Percentiles rank a stretch among this genome's conserved stretches.
phyloP scores from a whole-genome alignment of 164 flowering plant genomes.

The Vitis amurensis region DNA sequence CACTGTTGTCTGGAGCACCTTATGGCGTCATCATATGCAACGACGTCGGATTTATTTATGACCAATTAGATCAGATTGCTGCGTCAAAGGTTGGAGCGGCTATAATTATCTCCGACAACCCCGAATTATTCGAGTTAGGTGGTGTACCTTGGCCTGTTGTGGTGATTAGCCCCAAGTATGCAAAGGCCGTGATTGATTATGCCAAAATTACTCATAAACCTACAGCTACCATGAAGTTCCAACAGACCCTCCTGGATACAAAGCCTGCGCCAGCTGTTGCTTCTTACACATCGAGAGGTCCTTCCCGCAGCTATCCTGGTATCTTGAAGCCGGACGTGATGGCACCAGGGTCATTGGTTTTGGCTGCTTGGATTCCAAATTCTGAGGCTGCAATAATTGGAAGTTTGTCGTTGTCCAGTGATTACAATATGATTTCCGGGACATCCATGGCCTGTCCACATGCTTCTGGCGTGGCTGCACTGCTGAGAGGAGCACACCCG shows the following conservation, averaged over 20 bases:
- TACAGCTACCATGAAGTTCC: conserved; percentile 38
- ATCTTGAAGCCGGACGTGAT: conserved; percentile 58
- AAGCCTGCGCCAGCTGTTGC: conserved; percentile 52
- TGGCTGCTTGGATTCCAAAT: conserved; percentile 46
- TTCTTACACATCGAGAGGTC: conserved; percentile 53
- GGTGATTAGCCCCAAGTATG: conserved; percentile 27
- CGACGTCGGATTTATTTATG: not conserved
- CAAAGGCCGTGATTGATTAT: conserved; percentile 23
- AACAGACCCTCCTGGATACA: conserved; percentile 37
- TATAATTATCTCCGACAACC: conserved; percentile 31
- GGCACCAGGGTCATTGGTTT: conserved; percentile 58
- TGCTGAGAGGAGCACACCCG: conserved; percentile 42
- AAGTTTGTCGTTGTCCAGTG: conserved; percentile 14
- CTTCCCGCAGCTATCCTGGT: conserved; percentile 35
- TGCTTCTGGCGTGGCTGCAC: conserved; percentile 45
- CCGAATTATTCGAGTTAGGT: not conserved
- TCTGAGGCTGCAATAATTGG: conserved; percentile 9
- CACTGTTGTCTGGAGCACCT: conserved; percentile 16
- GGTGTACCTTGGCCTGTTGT: conserved; percentile 26
- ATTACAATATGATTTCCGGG: conserved; percentile 33
- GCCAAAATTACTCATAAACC: conserved; percentile 9
- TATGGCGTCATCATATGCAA: conserved; percentile 26
- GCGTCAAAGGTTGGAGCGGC: conserved; percentile 27
- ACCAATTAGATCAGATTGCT: conserved; percentile 16
- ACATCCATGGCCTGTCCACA: conserved; percentile 61